Base-by-base conservation (phyloP, 148 eudicot genomes). In the Rhododendron simsii region DNA sequence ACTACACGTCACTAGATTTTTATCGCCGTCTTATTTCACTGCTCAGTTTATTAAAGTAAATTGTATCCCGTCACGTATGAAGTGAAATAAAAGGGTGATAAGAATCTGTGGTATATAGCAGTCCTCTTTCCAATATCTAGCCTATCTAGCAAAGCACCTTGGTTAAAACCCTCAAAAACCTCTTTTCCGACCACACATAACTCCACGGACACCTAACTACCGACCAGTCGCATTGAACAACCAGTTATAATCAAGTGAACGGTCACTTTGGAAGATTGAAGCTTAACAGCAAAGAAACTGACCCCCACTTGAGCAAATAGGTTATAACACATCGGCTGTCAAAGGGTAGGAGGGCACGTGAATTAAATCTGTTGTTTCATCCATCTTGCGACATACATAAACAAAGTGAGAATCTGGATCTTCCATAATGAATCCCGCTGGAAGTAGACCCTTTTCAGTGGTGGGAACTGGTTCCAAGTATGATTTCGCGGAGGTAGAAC, bases 361-460 rank as follows among this genome's bases (percentile, higher is more conserved):
- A 80, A 53, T 71, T 35, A 86, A 41, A 23, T 81, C 84, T 4
- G 84, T 84, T 21, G 86, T 86, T 16, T 87, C 92, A 21, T 91
- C 92, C 80, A 53, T 71, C 91, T 92, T 96, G 84, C 59, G 91
- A 88, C 98, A 96, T 11, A 96, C 85, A 28, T 96, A 96, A 51
- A 96, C 91, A 86, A 91, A 96, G 87, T 96, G 98, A 55, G 96
- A 96, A 85, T 96, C 98, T 57, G 98, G 98, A 88, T 96, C 99
- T 87, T 95, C 95, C 89, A 95, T 15, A 84, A 87, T 89, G 89
- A 88, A 94, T 82, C 90, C 94, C 6, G 93, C 89, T 2, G 93
- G 93, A 81, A 95, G 94, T 81, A 90, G 85, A 50, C 98, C 99
- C n/a, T 89, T 87, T 79, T 95, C 98, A 0, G 95, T 91, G 86